Percentiles rank a stretch among this genome's conserved stretches.
These are phyloP conservation scores for Musa acuminata DNA, from an alignment of 176 grass and related monocot genomes.

Conservation along the genomic window DNA sequence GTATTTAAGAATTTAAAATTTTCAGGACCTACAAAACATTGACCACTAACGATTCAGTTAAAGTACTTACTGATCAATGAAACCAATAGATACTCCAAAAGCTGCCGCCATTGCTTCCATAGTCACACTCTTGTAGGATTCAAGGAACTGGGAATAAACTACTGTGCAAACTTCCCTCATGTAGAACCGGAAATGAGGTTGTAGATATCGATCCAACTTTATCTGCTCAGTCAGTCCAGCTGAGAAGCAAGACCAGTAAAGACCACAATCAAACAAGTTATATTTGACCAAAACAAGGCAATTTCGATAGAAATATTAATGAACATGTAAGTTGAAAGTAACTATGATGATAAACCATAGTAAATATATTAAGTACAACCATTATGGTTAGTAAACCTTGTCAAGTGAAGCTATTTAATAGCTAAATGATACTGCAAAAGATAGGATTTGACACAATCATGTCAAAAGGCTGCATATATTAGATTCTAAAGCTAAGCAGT, in stretches of 20 bases:
- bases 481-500: no score
- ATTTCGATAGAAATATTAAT: background rate
- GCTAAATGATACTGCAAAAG: no score
- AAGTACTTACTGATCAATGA: slow-evolving; percentile 83
- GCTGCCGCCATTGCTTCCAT: slow-evolving; percentile 96
- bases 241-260: slow-evolving; percentile 22
- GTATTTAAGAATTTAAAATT: no score
- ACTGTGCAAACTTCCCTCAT: slow-evolving; percentile 93
- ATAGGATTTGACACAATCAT: no score
- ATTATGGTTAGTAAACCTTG: no score
- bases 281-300: background rate
- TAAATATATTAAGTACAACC: no score
- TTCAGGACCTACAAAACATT: no score
- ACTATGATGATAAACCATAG: no score
- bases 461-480: no score
- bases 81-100: slow-evolving; percentile 86
- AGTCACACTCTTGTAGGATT: slow-evolving; percentile 98
- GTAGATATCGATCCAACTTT: slow-evolving; percentile 84
- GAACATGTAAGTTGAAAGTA: background rate
- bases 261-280: slow-evolving; percentile 7
- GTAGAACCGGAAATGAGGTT: slow-evolving; percentile 85
- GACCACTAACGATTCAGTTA: background rate
- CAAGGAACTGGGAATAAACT: slow-evolving; percentile 88
- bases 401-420: no score
- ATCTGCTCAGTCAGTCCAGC: slow-evolving; percentile 92